Evolutionary conservation across 1,284 basidiomycete genomes (phyloP).

Genomic region (Singerocomus inundabilis): DNA sequence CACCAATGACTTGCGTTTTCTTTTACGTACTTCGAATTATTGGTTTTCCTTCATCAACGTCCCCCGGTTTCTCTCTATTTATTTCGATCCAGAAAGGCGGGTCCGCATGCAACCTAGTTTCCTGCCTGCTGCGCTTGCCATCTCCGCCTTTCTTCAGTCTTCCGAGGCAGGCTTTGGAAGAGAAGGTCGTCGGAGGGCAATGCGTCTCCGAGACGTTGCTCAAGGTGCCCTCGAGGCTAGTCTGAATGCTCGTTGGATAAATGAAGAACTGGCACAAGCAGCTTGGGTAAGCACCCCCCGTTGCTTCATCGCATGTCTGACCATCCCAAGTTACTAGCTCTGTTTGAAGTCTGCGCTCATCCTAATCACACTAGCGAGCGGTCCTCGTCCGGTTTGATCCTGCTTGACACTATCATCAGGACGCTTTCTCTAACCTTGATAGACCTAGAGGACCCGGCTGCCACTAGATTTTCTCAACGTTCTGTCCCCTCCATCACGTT

Average conservation of each 20-base stretch:
- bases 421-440: constrained; percentile 52
- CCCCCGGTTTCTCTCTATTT: constrained; percentile 60
- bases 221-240: constrained; percentile 71
- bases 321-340: constrained; percentile 51
- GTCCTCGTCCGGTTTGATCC: constrained; percentile 53
- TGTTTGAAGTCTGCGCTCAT: constrained; percentile 71
- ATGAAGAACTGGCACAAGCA: constrained; percentile 67
- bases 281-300: constrained; percentile 57
- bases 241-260: constrained; percentile 64
- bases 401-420: constrained; percentile 67
- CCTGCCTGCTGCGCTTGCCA: constrained; percentile 60
- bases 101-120: constrained; percentile 65
- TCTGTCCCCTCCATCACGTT: constrained; percentile 36
- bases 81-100: constrained; percentile 53
- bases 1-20: constrained; percentile 57
- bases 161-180: constrained; percentile 53
- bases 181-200: constrained; percentile 51
- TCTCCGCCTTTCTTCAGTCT: constrained; percentile 68
- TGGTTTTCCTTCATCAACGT: constrained; percentile 74
- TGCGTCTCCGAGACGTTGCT: constrained; percentile 61
- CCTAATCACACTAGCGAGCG: constrained; percentile 55
- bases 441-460: constrained; percentile 41
- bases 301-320: constrained; percentile 11
- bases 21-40: constrained; percentile 63
- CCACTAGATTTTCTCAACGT: constrained; percentile 48